A percentile compares a stretch with the other conserved stretches of the same genome.
These are phyloP conservation scores for Neonothopanus nambi DNA, from an alignment of 1,284 basidiomycete species.

Conservation along the genomic window DNA sequence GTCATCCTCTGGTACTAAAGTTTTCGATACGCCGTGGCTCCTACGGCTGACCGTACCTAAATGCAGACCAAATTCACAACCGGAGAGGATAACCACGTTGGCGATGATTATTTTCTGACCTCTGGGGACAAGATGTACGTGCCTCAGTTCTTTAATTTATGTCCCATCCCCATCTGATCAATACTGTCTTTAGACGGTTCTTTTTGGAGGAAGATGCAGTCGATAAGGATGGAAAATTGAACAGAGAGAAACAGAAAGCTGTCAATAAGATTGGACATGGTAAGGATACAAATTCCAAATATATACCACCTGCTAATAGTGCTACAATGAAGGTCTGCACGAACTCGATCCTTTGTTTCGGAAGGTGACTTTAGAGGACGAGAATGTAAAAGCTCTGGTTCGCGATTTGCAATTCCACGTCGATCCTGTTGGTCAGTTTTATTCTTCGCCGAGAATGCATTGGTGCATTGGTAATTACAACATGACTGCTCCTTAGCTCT, in stretches of 20 bases:
- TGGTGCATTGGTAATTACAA: background rate
- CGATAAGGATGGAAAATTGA: slow-evolving; percentile 61
- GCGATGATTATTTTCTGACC: slow-evolving; percentile 90
- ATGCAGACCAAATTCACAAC: slow-evolving; percentile 89
- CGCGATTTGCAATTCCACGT: slow-evolving; percentile 77
- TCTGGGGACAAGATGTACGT: slow-evolving; percentile 86
- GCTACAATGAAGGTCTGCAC: slow-evolving; percentile 61
- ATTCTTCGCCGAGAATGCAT: background rate
- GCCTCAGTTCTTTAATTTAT: background rate
- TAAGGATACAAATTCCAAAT: slow-evolving; percentile 26
- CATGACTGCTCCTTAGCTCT: slow-evolving; percentile 51
- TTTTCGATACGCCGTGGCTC: too few species aligned
- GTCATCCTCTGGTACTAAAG: slow-evolving; percentile 86
- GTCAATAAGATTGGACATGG: slow-evolving; percentile 88
- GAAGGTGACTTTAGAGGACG: slow-evolving; percentile 76
- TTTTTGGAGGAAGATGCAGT: slow-evolving; percentile 87
- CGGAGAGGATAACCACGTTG: slow-evolving; percentile 72
- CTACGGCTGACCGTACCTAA: too few species aligned
- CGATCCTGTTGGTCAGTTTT: slow-evolving; percentile 75
- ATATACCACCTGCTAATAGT: slow-evolving; percentile 2
- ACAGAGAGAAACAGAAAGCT: slow-evolving; percentile 73
- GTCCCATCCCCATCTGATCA: background rate
- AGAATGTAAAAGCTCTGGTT: slow-evolving; percentile 64
- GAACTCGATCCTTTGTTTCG: slow-evolving; percentile 83
- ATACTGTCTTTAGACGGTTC: slow-evolving; percentile 53